A percentile compares a stretch with the other conserved stretches of the same genome.
Conservation (phyloP, 169 alveolate genomes). For the Eimeria tenella region DNA sequence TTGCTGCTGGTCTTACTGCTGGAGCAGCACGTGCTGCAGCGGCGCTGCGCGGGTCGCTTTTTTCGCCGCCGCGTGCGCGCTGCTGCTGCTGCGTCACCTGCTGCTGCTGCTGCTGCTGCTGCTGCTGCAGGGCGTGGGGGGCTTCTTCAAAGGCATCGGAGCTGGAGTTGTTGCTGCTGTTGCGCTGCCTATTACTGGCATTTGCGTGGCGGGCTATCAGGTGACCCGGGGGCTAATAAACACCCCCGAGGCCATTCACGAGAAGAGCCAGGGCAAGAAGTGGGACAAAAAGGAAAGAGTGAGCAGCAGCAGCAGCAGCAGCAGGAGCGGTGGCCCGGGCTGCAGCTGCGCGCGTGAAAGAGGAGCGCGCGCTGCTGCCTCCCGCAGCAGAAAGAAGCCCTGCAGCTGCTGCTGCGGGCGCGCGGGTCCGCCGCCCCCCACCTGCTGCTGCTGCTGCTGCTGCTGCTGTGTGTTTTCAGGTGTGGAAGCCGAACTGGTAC, state of each 20-base stretch:
- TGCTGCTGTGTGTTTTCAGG: slow-evolving; percentile 84
- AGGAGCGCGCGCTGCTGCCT: no score
- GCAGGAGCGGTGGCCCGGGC: not conserved
- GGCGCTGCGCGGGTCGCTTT: not conserved
- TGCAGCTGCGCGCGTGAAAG: not conserved
- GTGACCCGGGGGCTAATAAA: slow-evolving; percentile 91
- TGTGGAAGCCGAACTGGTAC: slow-evolving; percentile 72
- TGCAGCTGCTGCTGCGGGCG: no score
- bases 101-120: no score
- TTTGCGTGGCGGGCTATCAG: slow-evolving; percentile 94
- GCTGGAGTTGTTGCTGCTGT: slow-evolving; percentile 93
- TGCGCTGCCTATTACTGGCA: slow-evolving; percentile 90
- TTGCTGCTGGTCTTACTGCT: not conserved
- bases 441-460: no score
- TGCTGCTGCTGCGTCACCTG: not conserved
- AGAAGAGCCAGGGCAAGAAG: slow-evolving; percentile 89
- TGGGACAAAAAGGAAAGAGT: slow-evolving; percentile 92
- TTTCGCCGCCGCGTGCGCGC: not conserved
- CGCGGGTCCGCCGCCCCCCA: no score
- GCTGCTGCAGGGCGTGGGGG: slow-evolving; percentile 89
- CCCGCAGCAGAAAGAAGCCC: no score
- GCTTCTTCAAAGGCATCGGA: slow-evolving; percentile 93
- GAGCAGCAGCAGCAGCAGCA: slow-evolving; percentile 61
- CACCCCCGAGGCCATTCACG: slow-evolving; percentile 93
- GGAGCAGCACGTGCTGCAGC: not conserved